Evolutionary conservation across 306 rosid genomes (phyloP), one percentile per base, ranked within the genome.

Genomic region (Comarum palustre): DNA sequence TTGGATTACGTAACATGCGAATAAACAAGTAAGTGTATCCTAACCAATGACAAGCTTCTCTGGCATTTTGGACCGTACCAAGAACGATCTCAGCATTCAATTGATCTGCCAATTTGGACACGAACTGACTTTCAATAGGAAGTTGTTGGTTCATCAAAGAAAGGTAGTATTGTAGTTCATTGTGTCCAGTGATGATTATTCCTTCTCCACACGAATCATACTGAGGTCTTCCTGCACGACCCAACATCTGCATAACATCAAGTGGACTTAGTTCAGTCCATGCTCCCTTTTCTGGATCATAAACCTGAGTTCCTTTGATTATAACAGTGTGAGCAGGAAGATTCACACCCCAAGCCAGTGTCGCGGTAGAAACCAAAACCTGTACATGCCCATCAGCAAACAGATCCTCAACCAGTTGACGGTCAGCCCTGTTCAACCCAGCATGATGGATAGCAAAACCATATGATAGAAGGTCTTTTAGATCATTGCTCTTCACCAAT

Each of bases 291-390:
- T 89, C 96, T 24, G 97, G 98, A 80, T 88, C 89, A 81, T 88
- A 94, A 51, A 94, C 83, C 86, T 94, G 97, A n/a, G 98, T 91
- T 57, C 98, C 98, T 59, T 91, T 94, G 66, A 91, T 91, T 52
- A 93, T 91, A 67, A 93, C 98, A 25, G 91, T 82, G 68, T 91
- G 97, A 57, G 98, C 98, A 25, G 98, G 97, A 38, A 93, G 85
- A 78, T 93, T 93, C 84, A 91, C 97, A 82, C 97, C 98, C 98
- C 97, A 93, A 54, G 98, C 97, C 81, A 93, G 96, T 74, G 98
- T 93, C 4, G 97, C 98, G 59, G 98, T 93, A 50, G 98, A 93
- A 59, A 93, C 97, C 85, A 93, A 75, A 75, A 93, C 98, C 84
- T 93, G 98, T 38, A 86, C 92, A 78, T 94, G 98, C 34, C 98